A percentile compares a stretch with the other conserved stretches of the same genome.
phyloP scores from a whole-genome alignment of 148 eudicot genomes.

The Rhododendron ovatum region DNA sequence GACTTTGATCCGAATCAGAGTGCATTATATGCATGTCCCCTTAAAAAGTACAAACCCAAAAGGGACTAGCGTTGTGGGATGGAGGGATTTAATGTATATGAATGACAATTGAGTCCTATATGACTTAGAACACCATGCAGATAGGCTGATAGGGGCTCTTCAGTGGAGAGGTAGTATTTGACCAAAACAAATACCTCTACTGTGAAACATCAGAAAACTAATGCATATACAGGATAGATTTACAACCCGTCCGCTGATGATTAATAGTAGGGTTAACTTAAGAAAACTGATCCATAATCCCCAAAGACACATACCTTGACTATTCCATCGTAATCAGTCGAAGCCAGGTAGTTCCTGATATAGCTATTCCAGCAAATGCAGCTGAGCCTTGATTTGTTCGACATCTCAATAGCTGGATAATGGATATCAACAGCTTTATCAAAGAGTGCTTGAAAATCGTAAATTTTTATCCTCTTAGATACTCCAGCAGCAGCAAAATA shows the following conservation, averaged over 20 bases:
- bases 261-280: neutral
- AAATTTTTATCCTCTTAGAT: conserved; percentile 78
- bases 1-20: neutral
- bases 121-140: conserved; percentile 1
- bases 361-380: conserved; percentile 82
- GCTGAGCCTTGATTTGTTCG: conserved; percentile 73
- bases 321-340: conserved; percentile 85
- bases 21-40: neutral
- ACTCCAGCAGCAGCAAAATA: conserved; percentile 92
- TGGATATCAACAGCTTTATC: conserved; percentile 70
- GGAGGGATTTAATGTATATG: neutral
- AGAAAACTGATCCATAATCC: neutral
- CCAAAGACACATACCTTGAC: conserved; percentile 58
- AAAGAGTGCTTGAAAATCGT: conserved; percentile 56
- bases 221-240: neutral
- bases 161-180: neutral
- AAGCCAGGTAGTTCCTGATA: conserved; percentile 78
- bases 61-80: neutral
- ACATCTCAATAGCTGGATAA: conserved; percentile 78
- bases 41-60: neutral
- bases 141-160: neutral
- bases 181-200: neutral
- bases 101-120: neutral
- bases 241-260: neutral
- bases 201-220: neutral